These are phyloP conservation scores for Claviceps digitariae DNA, from an alignment of 2,329 filamentous ascomycete species.

Conservation along the genomic window DNA sequence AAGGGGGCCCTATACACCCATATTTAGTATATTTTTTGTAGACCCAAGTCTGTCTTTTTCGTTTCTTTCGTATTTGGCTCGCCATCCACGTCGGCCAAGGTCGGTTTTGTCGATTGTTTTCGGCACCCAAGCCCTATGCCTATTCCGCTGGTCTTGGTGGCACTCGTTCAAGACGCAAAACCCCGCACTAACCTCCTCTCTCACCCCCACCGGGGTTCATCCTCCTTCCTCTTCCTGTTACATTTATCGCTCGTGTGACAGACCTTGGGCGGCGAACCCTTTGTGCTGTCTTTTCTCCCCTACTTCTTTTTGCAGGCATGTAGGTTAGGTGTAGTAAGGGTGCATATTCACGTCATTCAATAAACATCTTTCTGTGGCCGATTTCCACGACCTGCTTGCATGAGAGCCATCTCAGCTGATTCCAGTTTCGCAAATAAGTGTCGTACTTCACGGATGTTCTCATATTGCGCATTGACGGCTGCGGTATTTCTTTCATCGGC, in stretches of 20 bases:
- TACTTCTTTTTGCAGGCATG: too few species aligned
- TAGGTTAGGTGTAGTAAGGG: neutral
- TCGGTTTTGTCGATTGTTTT: neutral
- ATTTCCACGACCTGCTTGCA: neutral
- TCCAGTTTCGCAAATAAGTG: constrained; percentile 54
- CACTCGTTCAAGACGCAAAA: neutral
- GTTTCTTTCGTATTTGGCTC: neutral
- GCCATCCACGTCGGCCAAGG: neutral
- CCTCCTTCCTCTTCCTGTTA: neutral
- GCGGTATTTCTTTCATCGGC: constrained; percentile 61
- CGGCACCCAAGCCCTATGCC: neutral
- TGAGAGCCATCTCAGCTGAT: constrained; percentile 8
- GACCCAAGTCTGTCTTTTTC: neutral
- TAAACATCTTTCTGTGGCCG: neutral
- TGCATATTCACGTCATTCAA: neutral
- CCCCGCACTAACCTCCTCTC: too few species aligned
- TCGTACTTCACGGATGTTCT: constrained; percentile 61
- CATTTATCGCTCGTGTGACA: neutral
- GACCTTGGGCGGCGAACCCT: neutral
- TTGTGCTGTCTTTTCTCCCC: neutral
- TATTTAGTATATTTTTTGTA: neutral
- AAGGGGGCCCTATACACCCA: too few species aligned
- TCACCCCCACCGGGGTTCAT: too few species aligned
- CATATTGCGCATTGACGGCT: constrained; percentile 40
- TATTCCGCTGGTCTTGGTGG: neutral